Evolutionary conservation across 768 basidiomycete genomes (phyloP).

Genomic region (Rhizopogon vulgaris): DNA sequence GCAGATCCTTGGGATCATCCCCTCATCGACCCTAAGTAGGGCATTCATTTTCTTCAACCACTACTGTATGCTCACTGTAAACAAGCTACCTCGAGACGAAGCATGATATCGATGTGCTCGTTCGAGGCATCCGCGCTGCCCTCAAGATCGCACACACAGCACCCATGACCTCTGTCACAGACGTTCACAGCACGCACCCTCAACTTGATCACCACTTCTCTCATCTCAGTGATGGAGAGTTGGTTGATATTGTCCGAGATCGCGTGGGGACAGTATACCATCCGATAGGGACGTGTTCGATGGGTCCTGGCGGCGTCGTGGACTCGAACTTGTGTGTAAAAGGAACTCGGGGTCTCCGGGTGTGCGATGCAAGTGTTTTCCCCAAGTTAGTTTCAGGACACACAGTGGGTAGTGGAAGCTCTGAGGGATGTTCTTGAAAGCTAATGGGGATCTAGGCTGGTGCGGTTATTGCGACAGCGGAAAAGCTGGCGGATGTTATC

Average conservation of each 20-base stretch:
- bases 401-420: constrained; percentile 21
- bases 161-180: constrained; percentile 33
- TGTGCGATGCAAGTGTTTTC: constrained; percentile 36
- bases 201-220: constrained; percentile 34
- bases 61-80: neutral
- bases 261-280: constrained; percentile 38
- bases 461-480: constrained; percentile 26
- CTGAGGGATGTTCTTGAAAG: neutral
- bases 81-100: constrained; percentile 36
- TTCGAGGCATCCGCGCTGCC: constrained; percentile 35
- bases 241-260: constrained; percentile 29
- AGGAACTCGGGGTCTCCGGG: constrained; percentile 30
- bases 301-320: constrained; percentile 27
- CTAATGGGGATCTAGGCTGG: constrained; percentile 15
- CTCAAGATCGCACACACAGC: constrained; percentile 31
- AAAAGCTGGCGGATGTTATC: constrained; percentile 29
- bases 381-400: constrained; percentile 32
- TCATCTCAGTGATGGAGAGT: constrained; percentile 24
- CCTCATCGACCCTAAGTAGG: constrained; percentile 38
- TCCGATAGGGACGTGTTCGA: constrained; percentile 23
- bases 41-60: neutral
- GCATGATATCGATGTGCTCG: constrained; percentile 33
- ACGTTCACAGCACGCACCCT: constrained; percentile 22
- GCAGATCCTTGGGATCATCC: constrained; percentile 35
- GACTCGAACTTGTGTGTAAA: constrained; percentile 32